phyloP scores from a whole-genome alignment of 2,329 filamentous ascomycete genomes.

The Xylaria polymorpha region DNA sequence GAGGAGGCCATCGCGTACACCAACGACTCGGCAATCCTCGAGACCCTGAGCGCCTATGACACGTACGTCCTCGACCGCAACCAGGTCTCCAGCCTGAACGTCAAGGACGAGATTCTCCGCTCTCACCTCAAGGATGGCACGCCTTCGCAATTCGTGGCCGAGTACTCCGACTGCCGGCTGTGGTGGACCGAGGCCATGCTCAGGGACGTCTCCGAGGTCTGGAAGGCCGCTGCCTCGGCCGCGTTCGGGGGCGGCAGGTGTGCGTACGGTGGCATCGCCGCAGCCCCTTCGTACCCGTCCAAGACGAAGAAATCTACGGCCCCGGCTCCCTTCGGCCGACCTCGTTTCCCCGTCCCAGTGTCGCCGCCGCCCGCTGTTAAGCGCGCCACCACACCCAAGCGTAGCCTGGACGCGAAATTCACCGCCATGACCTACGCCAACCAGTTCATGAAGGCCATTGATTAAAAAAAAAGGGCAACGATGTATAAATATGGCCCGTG shows the following conservation, averaged over 20 bases:
- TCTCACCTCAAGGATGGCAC: constrained; percentile 54
- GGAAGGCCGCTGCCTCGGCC: constrained; percentile 57
- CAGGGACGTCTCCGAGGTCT: constrained; percentile 58
- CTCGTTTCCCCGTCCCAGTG: constrained; percentile 39
- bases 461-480: constrained; percentile 35
- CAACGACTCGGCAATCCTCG: constrained; percentile 47
- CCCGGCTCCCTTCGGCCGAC: constrained; percentile 40
- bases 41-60: constrained; percentile 50
- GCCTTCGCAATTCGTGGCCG: constrained; percentile 61
- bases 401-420: constrained; percentile 34
- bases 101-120: constrained; percentile 54
- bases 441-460: constrained; percentile 49
- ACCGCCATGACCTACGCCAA: constrained; percentile 39
- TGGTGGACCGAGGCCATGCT: constrained; percentile 64
- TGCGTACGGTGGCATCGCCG: constrained; percentile 52
- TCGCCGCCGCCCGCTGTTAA: constrained; percentile 26
- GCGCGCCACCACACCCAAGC: constrained; percentile 32
- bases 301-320: constrained; percentile 32
- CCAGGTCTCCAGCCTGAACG: constrained; percentile 52
- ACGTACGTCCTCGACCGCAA: constrained; percentile 51
- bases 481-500: neutral
- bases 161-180: constrained; percentile 62
- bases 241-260: constrained; percentile 57
- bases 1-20: constrained; percentile 43
- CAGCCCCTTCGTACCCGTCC: constrained; percentile 22